phyloP scores from a whole-genome alignment of 495 filamentous ascomycete genomes.

The Penicillium cataractarum region DNA sequence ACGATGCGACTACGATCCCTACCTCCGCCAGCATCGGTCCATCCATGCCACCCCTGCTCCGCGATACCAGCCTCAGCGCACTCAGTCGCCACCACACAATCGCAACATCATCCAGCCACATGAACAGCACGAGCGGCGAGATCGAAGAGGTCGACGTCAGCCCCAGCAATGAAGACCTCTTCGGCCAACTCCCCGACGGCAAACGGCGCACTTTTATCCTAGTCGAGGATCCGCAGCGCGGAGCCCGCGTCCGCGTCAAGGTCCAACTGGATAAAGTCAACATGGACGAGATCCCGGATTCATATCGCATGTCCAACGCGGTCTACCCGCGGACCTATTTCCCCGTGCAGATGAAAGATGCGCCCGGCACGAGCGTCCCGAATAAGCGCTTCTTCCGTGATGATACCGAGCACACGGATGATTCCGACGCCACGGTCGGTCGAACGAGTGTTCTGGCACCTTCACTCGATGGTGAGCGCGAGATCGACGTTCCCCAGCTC shows the following conservation, averaged over 20 bases:
- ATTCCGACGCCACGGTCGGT: conserved; percentile 53
- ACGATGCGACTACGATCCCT: conserved; percentile 68
- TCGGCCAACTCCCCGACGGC: conserved; percentile 80
- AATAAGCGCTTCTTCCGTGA: conserved; percentile 68
- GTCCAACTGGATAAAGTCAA: conserved; percentile 87
- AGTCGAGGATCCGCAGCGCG: conserved; percentile 82
- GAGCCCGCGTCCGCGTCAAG: conserved; percentile 77
- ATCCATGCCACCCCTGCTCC: conserved; percentile 71
- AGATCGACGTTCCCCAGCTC: conserved; percentile 73
- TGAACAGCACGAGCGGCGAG: conserved; percentile 33
- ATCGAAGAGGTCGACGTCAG: conserved; percentile 49
- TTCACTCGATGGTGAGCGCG: conserved; percentile 72
- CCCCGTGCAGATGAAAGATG: conserved; percentile 81
- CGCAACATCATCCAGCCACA: conserved; percentile 37
- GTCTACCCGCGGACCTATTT: conserved; percentile 92
- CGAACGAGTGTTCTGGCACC: conserved; percentile 69
- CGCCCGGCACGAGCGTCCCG: conserved; percentile 63
- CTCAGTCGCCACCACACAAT: conserved; percentile 49
- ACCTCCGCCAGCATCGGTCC: conserved; percentile 57
- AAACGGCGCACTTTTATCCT: conserved; percentile 96
- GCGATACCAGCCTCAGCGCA: conserved; percentile 64
- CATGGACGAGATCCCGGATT: conserved; percentile 92
- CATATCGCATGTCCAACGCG: conserved; percentile 82
- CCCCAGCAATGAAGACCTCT: conserved; percentile 64
- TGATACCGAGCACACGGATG: conserved; percentile 58